Percentiles rank a stretch among this genome's conserved stretches.
phyloP scores from a whole-genome alignment of 208 protist species.

The Wallacemonas sp. region DNA sequence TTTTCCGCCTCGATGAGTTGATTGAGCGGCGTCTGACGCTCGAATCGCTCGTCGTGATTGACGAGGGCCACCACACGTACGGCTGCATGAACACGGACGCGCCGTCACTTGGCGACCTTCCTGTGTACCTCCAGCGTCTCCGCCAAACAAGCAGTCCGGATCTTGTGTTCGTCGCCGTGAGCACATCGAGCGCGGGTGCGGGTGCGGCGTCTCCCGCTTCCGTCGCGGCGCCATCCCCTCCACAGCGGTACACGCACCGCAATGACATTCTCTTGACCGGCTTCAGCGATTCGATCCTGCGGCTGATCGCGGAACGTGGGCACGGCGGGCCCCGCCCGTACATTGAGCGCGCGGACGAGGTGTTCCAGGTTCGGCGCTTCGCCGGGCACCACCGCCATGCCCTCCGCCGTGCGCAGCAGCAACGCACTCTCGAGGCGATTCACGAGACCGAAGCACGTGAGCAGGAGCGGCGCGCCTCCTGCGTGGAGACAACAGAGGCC shows the following conservation, averaged over 20 bases:
- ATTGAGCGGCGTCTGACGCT: slow-evolving; percentile 49
- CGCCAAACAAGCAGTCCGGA: slow-evolving; percentile 83
- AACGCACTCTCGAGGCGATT: slow-evolving; percentile 30
- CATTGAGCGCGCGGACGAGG: slow-evolving; percentile 84
- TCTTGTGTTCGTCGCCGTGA: slow-evolving; percentile 90
- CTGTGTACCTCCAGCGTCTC: slow-evolving; percentile 79
- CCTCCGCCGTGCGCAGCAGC: slow-evolving; percentile 22
- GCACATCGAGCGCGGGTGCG: slow-evolving; percentile 27
- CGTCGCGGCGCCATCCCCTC: background rate
- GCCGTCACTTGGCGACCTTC: slow-evolving; percentile 73
- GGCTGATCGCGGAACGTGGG: slow-evolving; percentile 89
- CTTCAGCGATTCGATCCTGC: slow-evolving; percentile 91
- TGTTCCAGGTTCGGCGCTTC: slow-evolving; percentile 62
- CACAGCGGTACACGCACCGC: slow-evolving; percentile 53
- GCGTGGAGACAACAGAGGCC: background rate
- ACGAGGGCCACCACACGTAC: slow-evolving; percentile 76
- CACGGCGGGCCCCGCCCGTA: slow-evolving; percentile 55
- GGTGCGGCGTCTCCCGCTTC: background rate
- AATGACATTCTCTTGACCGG: slow-evolving; percentile 93
- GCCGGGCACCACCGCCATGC: slow-evolving; percentile 18
- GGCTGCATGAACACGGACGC: slow-evolving; percentile 60
- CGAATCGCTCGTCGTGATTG: slow-evolving; percentile 74
- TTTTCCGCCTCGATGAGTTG: slow-evolving; percentile 67
- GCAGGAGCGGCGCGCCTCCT: background rate
- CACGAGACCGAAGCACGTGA: slow-evolving; percentile 19